These are phyloP conservation scores for Tricholoma sp. DNA, from an alignment of 768 basidiomycete species.

Conservation along the genomic window DNA sequence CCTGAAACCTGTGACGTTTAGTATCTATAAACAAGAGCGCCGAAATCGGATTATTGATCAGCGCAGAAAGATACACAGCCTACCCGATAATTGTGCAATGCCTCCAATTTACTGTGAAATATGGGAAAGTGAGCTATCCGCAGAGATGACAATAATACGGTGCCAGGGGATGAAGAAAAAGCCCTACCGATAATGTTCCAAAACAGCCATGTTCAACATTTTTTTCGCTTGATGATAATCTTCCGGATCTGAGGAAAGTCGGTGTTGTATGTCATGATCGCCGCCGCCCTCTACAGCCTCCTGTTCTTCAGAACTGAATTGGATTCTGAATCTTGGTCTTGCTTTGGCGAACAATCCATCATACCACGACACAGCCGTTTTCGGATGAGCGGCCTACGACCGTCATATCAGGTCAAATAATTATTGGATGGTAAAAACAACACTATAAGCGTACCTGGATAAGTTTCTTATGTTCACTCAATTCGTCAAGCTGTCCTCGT, in stretches of 20 bases:
- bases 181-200: constrained; percentile 75
- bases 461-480: constrained; percentile 59
- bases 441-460: constrained; percentile 41
- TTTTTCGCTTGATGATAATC: constrained; percentile 83
- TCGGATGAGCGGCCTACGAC: constrained; percentile 12
- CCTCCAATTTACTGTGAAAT: constrained; percentile 61
- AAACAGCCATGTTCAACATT: constrained; percentile 74
- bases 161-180: not conserved
- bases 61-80: constrained; percentile 12
- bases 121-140: not conserved
- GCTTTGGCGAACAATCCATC: not conserved
- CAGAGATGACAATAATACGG: too few species aligned
- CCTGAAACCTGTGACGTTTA: constrained; percentile 88
- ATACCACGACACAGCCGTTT: constrained; percentile 7
- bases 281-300: not conserved
- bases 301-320: not conserved
- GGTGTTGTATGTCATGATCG: not conserved
- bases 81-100: constrained; percentile 87
- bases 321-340: not conserved
- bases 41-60: not conserved
- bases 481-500: constrained; percentile 66
- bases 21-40: constrained; percentile 39
- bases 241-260: constrained; percentile 53
- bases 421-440: not conserved
- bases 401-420: not conserved